A percentile compares a stretch with the other conserved stretches of the same genome.
Conservation (phyloP, 176 grass and related monocot species). For the Canna indica region DNA sequence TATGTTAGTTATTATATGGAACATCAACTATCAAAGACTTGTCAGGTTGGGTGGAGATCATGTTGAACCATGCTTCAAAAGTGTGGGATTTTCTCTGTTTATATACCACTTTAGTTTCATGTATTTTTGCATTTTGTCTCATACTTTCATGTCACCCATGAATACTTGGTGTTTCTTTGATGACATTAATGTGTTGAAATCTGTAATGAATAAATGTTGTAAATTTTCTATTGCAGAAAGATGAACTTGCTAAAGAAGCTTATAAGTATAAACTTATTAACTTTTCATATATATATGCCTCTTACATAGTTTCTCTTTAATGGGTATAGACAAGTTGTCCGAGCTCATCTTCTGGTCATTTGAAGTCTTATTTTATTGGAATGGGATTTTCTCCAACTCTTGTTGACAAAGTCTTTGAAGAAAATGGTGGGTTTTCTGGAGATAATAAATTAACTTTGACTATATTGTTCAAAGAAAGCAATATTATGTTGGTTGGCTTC, state of each 20-base stretch:
- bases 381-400: constrained; percentile 62
- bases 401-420: constrained; percentile 59
- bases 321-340: constrained; percentile 40
- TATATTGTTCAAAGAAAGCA: neutral
- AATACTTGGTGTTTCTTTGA: too few species aligned
- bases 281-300: constrained; percentile 3
- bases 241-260: neutral
- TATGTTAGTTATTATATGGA: too few species aligned
- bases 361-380: constrained; percentile 58
- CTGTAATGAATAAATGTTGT: neutral
- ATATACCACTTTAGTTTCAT: too few species aligned
- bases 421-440: constrained; percentile 46
- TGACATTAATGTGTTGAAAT: too few species aligned
- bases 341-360: constrained; percentile 38
- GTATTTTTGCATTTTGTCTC: too few species aligned
- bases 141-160: too few species aligned
- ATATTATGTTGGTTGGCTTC: neutral
- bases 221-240: neutral
- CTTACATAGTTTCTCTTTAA: constrained; percentile 19
- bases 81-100: too few species aligned
- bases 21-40: too few species aligned
- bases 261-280: constrained; percentile 7
- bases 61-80: too few species aligned
- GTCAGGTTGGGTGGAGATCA: too few species aligned
- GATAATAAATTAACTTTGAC: neutral